Evolutionary conservation across 116 monocot genomes (phyloP).

Genomic region (Posidonia oceanica): DNA sequence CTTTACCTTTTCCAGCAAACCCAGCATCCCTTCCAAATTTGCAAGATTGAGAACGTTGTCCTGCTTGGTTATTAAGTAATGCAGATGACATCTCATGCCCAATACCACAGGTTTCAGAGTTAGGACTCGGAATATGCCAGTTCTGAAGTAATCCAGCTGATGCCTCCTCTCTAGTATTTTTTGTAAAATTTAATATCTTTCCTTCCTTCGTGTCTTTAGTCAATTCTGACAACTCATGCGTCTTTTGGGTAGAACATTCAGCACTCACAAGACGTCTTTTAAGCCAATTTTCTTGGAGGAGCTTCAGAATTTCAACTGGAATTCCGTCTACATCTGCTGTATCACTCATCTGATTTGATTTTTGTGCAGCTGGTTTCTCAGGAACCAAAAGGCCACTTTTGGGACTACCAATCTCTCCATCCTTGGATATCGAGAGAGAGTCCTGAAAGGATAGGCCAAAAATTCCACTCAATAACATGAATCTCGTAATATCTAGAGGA

Average conservation of each 20-base stretch:
- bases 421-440: constrained; percentile 4
- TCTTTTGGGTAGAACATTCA: constrained; percentile 9
- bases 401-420: constrained; percentile 2
- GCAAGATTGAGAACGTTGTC: neutral
- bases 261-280: constrained; percentile 24
- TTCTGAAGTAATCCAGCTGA: neutral
- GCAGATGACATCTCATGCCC: constrained; percentile 7
- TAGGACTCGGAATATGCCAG: neutral
- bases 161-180: neutral
- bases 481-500: too few species aligned
- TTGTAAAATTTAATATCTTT: neutral
- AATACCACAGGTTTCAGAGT: neutral
- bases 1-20: neutral
- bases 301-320: constrained; percentile 79
- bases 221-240: constrained; percentile 6
- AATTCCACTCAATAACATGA: neutral
- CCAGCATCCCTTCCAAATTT: neutral
- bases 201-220: constrained; percentile 8
- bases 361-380: constrained; percentile 12
- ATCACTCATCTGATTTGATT: constrained; percentile 1
- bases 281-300: constrained; percentile 59
- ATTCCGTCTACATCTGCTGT: constrained; percentile 37
- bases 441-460: constrained; percentile 15
- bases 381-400: constrained; percentile 6
- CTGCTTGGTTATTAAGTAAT: neutral